Base-by-base conservation (phyloP, 2,329 filamentous ascomycete species). In the Fusarium sp. region DNA sequence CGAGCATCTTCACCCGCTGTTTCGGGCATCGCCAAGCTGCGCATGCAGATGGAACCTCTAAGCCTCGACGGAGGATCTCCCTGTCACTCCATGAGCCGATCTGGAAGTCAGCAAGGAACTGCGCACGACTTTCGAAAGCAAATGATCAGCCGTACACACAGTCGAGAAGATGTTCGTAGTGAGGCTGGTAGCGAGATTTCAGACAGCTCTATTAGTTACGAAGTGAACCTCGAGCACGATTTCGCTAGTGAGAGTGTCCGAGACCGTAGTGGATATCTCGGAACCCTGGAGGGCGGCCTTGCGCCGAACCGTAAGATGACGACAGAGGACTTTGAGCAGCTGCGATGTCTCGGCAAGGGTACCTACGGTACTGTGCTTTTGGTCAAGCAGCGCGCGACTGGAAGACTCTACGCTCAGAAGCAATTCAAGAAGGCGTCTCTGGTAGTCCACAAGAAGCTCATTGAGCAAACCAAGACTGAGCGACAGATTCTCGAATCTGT, bases 401-500 rank as follows among this genome's bases (percentile, higher is more conserved):
- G 96, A 41, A 90, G 92, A 42, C 87, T 99, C 7, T 99, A 94
- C 76, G 97, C 96, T 1, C 97, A 99, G 83, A 99, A 99, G 83
- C 95, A 98, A 80, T 96, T 99, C 82, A 96, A 95, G 79, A 99
- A 99, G 82, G 96, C 97, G 1, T 97, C 94, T 10, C 84, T 99
- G 53, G 93, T 94, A 1, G 93, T 99, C 38, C 94, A 97, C 81
- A 97, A 97, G 85, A 94, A 94, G 78, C 87, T 98, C 33, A 89
- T 99, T 51, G 94, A 98, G 81, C 96, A 98, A 83, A 98, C 96
- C 59, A 97, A 97, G 85, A 98, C 95, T 3, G 96, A 99, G 82
- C 92, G 96, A 50, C 90, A 91, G 74, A 97, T 99, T 56, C 86
- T 99, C 52, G 96, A 99, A 82, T 97, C 92, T 62, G 93, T 99